These are phyloP conservation scores for Pontederia paniculata DNA, from an alignment of 176 grass and related monocot genomes.

Conservation along the genomic window DNA sequence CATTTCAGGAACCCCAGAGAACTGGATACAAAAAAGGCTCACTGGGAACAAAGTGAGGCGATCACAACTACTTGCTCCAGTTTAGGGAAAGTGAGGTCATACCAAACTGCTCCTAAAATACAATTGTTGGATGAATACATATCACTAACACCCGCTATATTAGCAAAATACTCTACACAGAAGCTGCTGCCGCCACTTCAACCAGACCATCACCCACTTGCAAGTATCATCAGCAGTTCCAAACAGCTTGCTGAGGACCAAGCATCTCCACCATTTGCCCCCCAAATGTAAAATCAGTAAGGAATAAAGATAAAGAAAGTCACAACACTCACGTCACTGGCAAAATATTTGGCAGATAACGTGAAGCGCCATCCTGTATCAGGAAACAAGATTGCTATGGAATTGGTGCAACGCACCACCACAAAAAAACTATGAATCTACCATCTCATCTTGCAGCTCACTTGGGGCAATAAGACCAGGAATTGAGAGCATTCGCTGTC, in stretches of 20 bases:
- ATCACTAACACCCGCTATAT: slow-evolving; percentile 8
- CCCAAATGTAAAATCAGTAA: slow-evolving; percentile 30
- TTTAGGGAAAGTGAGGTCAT: no score
- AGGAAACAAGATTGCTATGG: neutral
- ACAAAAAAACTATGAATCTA: slow-evolving; percentile 52
- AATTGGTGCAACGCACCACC: neutral
- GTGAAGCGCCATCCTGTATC: neutral
- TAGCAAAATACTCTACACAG: slow-evolving; percentile 35
- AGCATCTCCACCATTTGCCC: slow-evolving; percentile 17
- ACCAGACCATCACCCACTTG: slow-evolving; percentile 17
- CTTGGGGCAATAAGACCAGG: slow-evolving; percentile 95
- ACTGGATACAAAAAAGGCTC: no score
- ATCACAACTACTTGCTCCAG: no score
- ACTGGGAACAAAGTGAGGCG: no score
- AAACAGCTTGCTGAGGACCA: slow-evolving; percentile 29
- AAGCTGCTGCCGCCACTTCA: slow-evolving; percentile 48
- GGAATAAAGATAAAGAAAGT: slow-evolving; percentile 20
- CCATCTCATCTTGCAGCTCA: slow-evolving; percentile 98
- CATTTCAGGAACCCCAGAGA: no score
- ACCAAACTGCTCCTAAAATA: neutral
- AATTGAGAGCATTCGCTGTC: slow-evolving; percentile 91
- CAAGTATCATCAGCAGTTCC: slow-evolving; percentile 37
- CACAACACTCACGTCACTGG: slow-evolving; percentile 23
- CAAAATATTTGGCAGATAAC: slow-evolving; percentile 2
- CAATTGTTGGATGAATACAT: neutral